Base-by-base conservation (phyloP, 129 eudicot genomes). In the Rutidosis leptorrhynchoides region DNA sequence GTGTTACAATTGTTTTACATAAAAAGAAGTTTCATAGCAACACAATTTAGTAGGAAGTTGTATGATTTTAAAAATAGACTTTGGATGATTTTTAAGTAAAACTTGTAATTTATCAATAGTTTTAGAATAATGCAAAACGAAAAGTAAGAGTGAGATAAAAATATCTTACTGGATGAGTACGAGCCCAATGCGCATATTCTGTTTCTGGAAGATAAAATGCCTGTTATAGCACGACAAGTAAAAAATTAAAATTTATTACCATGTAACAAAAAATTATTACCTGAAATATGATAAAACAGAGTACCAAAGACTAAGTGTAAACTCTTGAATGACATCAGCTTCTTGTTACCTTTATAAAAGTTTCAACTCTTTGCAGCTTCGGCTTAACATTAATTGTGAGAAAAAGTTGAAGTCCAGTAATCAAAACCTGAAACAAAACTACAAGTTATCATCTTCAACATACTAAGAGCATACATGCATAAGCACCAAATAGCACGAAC, bases 121-220 rank as follows among this genome's bases (percentile, higher is more conserved):
- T 46, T 16, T 16, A 46, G 53, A 46, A 46, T 46, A 4, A 24
- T 56, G 33, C n/a, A 56, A 7, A 3, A 1, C 10, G 29, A 6
- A 23, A 55, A 62, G 48, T 17, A 32, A 17, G 46, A 24, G 23
- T 8, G 26, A 24, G 17, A 23, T 21, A 64, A 51, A 15, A 28
- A 15, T 46, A 20, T 58, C 82, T 65, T 88, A 93, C 98, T 59
- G 96, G 96, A 79, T 93, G 98, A 62, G 79, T 81, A 57, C 84
- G 89, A 6, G 95, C 85, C 96, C 95, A 93, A 58, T 83, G 90
- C 46, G 85, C 92, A 77, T 79, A 88, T 75, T 93, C 98, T 20
- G 95, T 93, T 85, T 88, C 98, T 19, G 96, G 95, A 77, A 88
- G 96, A 70, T 93, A 93, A 72, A 83, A 93, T 3, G 98, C 98